These are phyloP conservation scores for Beauveria sp. DNA, from an alignment of 2,329 filamentous ascomycete genomes.

Conservation along the genomic window DNA sequence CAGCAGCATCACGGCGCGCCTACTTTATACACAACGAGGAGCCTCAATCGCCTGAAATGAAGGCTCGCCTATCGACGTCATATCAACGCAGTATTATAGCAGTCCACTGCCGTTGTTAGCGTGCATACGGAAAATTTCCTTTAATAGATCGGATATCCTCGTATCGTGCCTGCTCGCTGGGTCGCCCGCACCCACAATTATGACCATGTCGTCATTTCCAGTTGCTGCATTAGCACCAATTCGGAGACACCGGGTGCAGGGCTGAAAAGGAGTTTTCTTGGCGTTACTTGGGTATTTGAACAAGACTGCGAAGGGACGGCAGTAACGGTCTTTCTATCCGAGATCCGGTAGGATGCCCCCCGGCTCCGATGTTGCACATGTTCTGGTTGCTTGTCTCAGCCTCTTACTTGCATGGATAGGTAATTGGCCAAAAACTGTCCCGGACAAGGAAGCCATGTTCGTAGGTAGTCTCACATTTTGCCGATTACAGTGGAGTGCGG, in stretches of 20 bases:
- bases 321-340: no score
- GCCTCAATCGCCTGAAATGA: background rate
- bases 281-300: no score
- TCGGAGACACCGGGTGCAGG: background rate
- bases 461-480: no score
- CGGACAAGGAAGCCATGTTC: no score
- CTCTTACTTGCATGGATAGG: no score
- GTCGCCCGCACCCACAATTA: conserved; percentile 8
- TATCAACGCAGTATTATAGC: background rate
- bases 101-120: background rate
- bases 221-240: background rate
- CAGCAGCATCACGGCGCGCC: background rate
- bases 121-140: background rate
- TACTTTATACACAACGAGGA: conserved; percentile 2
- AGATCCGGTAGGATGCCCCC: no score
- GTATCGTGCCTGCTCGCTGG: conserved; percentile 3
- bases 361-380: no score
- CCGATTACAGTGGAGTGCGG: no score
- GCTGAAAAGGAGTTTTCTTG: background rate
- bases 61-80: background rate
- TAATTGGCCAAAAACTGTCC: no score
- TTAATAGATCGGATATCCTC: conserved; percentile 1
- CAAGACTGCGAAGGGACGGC: no score
- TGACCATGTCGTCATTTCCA: conserved; percentile 2
- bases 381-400: no score